These are phyloP conservation scores for Zygnema cylindricum DNA, from an alignment of 139 green algal genomes.

Conservation along the genomic window DNA sequence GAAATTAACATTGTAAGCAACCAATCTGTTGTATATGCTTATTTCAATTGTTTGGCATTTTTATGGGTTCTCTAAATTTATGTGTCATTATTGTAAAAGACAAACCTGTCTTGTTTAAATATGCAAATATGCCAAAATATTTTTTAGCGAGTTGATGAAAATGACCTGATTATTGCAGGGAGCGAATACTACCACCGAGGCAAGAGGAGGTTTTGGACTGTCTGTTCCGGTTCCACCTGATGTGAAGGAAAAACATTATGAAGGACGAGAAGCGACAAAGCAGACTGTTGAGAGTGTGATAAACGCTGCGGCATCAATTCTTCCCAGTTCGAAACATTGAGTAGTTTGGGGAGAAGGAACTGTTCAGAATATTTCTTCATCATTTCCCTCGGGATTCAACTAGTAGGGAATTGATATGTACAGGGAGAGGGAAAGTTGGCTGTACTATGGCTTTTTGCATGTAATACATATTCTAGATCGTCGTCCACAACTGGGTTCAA, in stretches of 20 bases:
- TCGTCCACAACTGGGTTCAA: no score
- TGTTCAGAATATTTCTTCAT: no score
- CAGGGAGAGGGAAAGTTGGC: no score
- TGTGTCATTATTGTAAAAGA: not conserved
- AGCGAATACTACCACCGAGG: not conserved
- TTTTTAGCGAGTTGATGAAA: not conserved
- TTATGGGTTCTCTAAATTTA: not conserved
- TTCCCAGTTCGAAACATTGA: no score
- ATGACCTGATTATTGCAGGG: not conserved
- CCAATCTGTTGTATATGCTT: no score
- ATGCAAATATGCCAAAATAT: not conserved
- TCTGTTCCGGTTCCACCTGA: not conserved
- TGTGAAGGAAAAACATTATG: not conserved
- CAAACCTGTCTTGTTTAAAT: not conserved
- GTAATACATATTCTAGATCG: no score
- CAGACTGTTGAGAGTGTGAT: not conserved
- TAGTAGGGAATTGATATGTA: no score
- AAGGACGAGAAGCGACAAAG: not conserved
- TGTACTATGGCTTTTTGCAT: no score
- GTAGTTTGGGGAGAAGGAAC: no score
- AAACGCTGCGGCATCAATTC: not conserved
- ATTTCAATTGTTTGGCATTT: no score
- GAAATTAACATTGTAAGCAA: not conserved
- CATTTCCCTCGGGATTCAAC: no score
- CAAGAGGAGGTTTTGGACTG: not conserved